phyloP scores from a whole-genome alignment of 164 flowering plant species.

The Amborella trichopoda region DNA sequence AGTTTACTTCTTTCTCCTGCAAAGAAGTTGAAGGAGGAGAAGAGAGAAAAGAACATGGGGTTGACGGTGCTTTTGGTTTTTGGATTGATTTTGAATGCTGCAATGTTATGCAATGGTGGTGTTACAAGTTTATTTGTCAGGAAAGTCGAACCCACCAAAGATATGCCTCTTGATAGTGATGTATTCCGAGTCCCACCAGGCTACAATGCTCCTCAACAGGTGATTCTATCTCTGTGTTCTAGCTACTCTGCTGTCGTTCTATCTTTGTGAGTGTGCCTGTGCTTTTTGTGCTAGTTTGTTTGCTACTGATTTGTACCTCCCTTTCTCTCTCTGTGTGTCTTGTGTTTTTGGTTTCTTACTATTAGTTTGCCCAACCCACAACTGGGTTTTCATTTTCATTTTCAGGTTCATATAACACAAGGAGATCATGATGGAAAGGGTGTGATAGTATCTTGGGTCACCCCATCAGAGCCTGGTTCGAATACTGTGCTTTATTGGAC shows the following conservation, averaged over 20 bases:
- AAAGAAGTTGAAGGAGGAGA: no score
- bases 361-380: no score
- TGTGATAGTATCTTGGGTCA: slow-evolving; percentile 54
- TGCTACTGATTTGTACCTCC: no score
- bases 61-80: slow-evolving; percentile 5
- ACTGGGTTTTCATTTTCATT: not conserved
- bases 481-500: slow-evolving; percentile 24
- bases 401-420: slow-evolving; percentile 48
- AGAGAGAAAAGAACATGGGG: no score
- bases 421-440: slow-evolving; percentile 37
- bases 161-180: slow-evolving; percentile 29
- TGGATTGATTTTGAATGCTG: slow-evolving; percentile 9
- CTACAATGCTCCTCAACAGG: slow-evolving; percentile 49
- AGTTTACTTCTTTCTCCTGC: no score
- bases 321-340: no score
- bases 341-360: no score
- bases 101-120: slow-evolving; percentile 20
- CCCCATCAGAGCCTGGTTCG: slow-evolving; percentile 32
- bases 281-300: no score
- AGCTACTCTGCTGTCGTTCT: no score
- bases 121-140: slow-evolving; percentile 24
- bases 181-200: slow-evolving; percentile 25
- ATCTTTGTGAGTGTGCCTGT: not conserved
- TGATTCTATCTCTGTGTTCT: not conserved
- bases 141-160: slow-evolving; percentile 12